Percentiles rank a stretch among this genome's conserved stretches.
Conservation (phyloP, 164 flowering plant genomes). For the Echeveria elegans region DNA sequence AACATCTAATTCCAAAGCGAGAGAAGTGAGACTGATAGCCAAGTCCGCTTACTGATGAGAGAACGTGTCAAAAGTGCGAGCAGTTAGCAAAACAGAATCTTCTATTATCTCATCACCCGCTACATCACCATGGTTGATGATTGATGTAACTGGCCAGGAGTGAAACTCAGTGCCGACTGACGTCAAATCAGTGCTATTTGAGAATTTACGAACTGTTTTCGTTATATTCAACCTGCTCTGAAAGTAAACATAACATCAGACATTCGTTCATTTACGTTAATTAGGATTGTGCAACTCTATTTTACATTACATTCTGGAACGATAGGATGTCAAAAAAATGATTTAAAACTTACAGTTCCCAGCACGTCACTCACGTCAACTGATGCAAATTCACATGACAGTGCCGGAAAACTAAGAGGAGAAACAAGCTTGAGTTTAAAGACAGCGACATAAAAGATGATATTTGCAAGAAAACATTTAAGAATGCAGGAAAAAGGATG, state of each 20-base stretch:
- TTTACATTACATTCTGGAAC: no score
- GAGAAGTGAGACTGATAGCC: no score
- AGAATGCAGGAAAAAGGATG: no score
- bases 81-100: constrained; percentile 47
- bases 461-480: background rate
- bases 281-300: no score
- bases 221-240: constrained; percentile 99
- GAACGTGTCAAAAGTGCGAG: constrained; percentile 49
- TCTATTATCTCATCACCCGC: constrained; percentile 62
- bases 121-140: constrained; percentile 75
- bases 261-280: background rate
- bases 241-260: constrained; percentile 13
- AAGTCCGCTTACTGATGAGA: constrained; percentile 67
- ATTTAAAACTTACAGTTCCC: constrained; percentile 88
- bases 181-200: constrained; percentile 57
- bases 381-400: constrained; percentile 98
- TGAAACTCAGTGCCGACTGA: constrained; percentile 79
- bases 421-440: background rate
- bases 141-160: constrained; percentile 43
- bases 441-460: background rate
- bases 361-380: constrained; percentile 90
- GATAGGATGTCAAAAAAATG: background rate
- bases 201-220: constrained; percentile 73
- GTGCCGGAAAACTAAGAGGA: constrained; percentile 80
- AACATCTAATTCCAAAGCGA: no score